Percentiles rank a stretch among this genome's conserved stretches.
Conservation (phyloP, 2,329 filamentous ascomycete species). For the Trichothecium sympodiale region DNA sequence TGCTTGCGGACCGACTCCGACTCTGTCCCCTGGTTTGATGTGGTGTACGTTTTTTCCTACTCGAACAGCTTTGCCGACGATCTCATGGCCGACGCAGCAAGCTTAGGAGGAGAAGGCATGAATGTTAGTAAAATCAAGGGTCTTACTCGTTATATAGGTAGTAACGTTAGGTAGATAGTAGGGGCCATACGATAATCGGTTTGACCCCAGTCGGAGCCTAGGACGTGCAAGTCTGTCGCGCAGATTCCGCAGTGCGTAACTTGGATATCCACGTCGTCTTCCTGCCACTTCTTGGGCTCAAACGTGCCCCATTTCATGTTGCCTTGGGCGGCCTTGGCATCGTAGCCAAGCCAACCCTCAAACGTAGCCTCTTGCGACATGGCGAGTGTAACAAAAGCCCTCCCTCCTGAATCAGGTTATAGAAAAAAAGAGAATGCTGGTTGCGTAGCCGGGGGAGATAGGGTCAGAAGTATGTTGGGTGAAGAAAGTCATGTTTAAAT, state of each 20-base stretch:
- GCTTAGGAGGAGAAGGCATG: conserved; percentile 14
- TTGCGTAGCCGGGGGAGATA: too few species aligned
- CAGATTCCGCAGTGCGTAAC: conserved; percentile 56
- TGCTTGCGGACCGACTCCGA: conserved; percentile 51
- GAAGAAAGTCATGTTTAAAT: too few species aligned
- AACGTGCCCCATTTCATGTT: conserved; percentile 43
- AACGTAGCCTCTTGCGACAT: conserved; percentile 32
- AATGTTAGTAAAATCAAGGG: conserved; percentile 16
- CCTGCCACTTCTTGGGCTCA: conserved; percentile 51
- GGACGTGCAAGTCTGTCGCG: conserved; percentile 46
- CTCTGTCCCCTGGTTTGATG: conserved; percentile 50
- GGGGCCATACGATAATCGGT: conserved; percentile 26
- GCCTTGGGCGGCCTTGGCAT: conserved; percentile 27
- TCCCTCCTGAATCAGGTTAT: too few species aligned
- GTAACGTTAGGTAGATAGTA: conserved; percentile 2
- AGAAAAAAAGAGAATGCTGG: too few species aligned
- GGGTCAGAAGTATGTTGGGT: too few species aligned
- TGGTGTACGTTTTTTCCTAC: conserved; percentile 34
- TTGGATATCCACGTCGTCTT: conserved; percentile 52
- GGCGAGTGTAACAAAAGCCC: too few species aligned
- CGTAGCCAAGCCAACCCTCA: conserved; percentile 36
- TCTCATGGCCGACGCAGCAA: conserved; percentile 53
- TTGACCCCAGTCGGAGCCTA: conserved; percentile 38
- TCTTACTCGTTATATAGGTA: conserved; percentile 3
- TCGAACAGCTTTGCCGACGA: conserved; percentile 45